Evolutionary conservation across 2,329 filamentous ascomycete genomes (phyloP).

Genomic region (Neurospora sp.): DNA sequence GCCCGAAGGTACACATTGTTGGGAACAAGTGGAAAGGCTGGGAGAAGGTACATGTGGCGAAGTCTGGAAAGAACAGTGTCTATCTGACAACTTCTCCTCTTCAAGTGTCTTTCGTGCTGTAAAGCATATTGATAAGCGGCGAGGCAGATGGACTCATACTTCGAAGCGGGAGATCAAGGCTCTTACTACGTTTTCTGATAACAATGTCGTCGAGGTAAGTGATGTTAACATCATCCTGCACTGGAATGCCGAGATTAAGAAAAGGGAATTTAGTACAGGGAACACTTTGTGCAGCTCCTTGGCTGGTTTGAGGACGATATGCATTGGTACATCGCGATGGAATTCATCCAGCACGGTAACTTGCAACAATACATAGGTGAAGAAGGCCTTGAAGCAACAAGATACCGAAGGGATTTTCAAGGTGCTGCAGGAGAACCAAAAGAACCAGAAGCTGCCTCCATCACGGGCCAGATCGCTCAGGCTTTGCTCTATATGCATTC

Average conservation of each 20-base stretch:
- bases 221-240: no score
- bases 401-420: no score
- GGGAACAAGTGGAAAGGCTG: not conserved
- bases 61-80: not conserved
- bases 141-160: not conserved
- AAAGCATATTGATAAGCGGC: not conserved
- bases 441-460: conserved; percentile 7
- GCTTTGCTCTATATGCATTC: conserved; percentile 15
- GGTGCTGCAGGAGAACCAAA: no score
- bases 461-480: conserved; percentile 11
- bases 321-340: conserved; percentile 5
- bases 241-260: no score
- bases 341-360: conserved; percentile 5
- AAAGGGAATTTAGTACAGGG: not conserved
- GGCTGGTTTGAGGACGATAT: conserved; percentile 2
- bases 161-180: not conserved
- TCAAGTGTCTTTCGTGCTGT: not conserved
- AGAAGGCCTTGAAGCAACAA: not conserved
- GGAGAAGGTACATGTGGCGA: not conserved
- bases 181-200: not conserved
- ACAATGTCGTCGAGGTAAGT: not conserved
- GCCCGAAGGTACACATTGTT: not conserved
- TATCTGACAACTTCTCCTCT: not conserved
- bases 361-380: not conserved
- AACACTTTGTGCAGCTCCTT: conserved; percentile 2